Evolutionary conservation across 2,329 filamentous ascomycete species (phyloP).

Genomic region (Colletotrichum spinosum): DNA sequence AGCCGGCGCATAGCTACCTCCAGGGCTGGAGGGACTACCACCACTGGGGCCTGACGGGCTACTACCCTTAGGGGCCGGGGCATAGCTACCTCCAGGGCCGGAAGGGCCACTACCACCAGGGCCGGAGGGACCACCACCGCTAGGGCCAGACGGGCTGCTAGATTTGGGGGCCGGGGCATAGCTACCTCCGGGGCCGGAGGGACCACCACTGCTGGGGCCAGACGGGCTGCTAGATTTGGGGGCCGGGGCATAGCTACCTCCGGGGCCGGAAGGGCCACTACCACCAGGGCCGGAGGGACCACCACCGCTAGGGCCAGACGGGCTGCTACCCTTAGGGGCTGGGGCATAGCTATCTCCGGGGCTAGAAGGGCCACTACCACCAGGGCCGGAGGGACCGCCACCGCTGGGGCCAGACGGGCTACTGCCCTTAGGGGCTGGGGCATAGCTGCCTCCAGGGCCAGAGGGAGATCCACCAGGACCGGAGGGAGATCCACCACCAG

Average conservation of each 20-base stretch:
- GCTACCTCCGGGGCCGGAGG: background rate
- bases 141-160: too few species aligned
- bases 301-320: background rate
- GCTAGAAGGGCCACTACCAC: background rate
- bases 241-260: background rate
- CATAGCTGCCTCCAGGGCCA: background rate
- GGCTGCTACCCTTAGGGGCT: background rate
- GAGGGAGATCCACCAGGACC: background rate
- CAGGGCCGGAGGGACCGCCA: background rate
- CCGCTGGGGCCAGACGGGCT: background rate
- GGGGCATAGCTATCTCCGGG: too few species aligned
- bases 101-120: too few species aligned
- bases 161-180: background rate
- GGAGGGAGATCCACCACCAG: background rate
- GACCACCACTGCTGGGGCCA: background rate
- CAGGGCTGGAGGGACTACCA: too few species aligned
- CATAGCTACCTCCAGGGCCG: background rate
- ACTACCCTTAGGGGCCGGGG: background rate
- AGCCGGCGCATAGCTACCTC: background rate
- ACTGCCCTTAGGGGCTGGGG: background rate
- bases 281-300: background rate
- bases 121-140: too few species aligned
- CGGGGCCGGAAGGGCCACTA: background rate
- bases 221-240: too few species aligned
- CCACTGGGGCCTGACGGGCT: too few species aligned